These are phyloP conservation scores for Thozetella sp. DNA, from an alignment of 495 filamentous ascomycete genomes.

Conservation along the genomic window DNA sequence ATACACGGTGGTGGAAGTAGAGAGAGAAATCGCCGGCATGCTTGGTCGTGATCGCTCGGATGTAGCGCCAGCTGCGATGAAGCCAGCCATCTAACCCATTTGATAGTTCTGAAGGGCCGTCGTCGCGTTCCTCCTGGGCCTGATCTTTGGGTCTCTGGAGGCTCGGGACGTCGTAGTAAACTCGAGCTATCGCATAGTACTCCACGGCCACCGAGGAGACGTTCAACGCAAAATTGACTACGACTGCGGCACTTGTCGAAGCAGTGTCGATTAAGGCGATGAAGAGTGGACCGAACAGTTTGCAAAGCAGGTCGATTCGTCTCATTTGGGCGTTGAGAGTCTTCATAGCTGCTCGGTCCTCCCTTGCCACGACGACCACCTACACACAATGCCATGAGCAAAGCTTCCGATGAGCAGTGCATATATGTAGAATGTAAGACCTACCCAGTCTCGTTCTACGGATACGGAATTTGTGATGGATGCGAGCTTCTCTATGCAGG, in stretches of 20 bases:
- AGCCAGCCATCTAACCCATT: not conserved
- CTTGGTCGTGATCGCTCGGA: not conserved
- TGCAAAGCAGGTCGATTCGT: conserved; percentile 73
- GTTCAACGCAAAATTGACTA: conserved; percentile 35
- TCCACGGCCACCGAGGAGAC: conserved; percentile 48
- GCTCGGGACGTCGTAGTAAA: conserved; percentile 14
- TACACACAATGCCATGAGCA: no score
- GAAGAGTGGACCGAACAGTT: conserved; percentile 62
- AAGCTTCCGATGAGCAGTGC: no score
- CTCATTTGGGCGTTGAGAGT: conserved; percentile 67
- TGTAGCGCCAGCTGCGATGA: not conserved
- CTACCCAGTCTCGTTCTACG: conserved; percentile 72
- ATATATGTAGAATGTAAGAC: no score
- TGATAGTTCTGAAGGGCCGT: not conserved
- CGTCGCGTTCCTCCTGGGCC: no score
- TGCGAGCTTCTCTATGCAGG: conserved; percentile 59
- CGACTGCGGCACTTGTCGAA: conserved; percentile 36
- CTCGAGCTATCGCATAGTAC: conserved; percentile 58
- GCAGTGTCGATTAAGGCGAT: conserved; percentile 46
- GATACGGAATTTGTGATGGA: conserved; percentile 59
- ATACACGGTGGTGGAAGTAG: conserved; percentile 44
- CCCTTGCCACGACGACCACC: conserved; percentile 15
- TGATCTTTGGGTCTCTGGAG: not conserved
- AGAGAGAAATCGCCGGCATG: conserved; percentile 13
- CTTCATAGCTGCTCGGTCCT: not conserved